Conservation (phyloP, 106 monocot genomes). For the Dioscorea zingiberensis region DNA sequence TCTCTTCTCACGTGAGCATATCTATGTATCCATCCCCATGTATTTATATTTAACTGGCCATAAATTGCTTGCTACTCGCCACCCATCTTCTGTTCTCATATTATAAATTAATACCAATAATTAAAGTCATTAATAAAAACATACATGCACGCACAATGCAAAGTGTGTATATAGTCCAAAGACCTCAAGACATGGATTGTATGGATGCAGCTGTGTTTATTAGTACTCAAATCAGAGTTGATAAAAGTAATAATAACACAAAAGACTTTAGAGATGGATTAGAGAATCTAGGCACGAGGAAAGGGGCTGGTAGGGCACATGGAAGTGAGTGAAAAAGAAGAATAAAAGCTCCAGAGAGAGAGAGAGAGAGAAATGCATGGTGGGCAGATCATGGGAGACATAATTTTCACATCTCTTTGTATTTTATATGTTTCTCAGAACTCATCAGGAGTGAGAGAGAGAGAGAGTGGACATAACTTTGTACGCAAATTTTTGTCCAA, state of each 20-base stretch:
- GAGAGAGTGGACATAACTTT: not conserved
- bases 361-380: not conserved
- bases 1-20: not conserved
- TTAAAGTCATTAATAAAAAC: not conserved
- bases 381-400: not conserved
- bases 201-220: not conserved
- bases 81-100: not conserved
- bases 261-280: not conserved
- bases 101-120: not conserved
- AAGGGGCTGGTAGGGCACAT: conserved; percentile 21
- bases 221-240: no score
- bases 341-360: not conserved
- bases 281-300: conserved; percentile 31
- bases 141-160: not conserved
- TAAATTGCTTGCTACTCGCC: not conserved
- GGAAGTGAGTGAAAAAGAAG: not conserved
- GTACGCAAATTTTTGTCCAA: not conserved
- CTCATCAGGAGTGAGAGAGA: no score
- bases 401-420: no score
- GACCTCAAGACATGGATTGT: not conserved
- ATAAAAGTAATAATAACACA: no score
- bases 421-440: not conserved
- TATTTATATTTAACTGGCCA: not conserved
- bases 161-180: not conserved
- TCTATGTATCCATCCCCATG: not conserved